Base-by-base conservation (phyloP, 169 alveolate genomes). In the Toxoplasma gondii region DNA sequence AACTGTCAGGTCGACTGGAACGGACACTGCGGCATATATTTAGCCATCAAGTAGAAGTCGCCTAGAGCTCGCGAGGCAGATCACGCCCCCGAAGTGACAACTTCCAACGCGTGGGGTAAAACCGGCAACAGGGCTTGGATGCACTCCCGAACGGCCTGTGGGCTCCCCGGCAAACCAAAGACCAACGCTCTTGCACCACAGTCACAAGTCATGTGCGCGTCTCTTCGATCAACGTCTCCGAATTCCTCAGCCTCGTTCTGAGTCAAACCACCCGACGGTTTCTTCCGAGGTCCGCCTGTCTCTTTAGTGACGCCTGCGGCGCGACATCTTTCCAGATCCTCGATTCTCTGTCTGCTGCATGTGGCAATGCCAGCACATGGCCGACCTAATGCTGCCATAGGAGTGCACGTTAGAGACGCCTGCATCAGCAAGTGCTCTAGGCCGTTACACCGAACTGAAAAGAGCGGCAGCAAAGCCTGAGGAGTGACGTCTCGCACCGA, bases 391-490 rank as follows among this genome's bases (percentile, higher is more conserved):
- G 90, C 90, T 10, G 90, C 90, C 41, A 82, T 41, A 1, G 90
- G 90, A 10, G 90, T 82, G 90, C 64, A 82, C 67, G 38, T 17
- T 34, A 82, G 90, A 17, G 90, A 82, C 38, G 1, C 44, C 34
- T 82, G 69, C 53, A 82, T 41, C 2, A 82, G 53, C 41, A 82
- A 44, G 41, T 82, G 90, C 90, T 82, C 90, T 4, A 82, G 29
- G n/a, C 90, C 90, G 34, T 22, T 82, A 41, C 90, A 82, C 19
- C 90, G 90, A 7, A 82, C 90, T 24, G 90, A 41, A 31, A 82
- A 44, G 90, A 82, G 64, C 38, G 90, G 90, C n/a, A 82, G 64
- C 44, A 82, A 49, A 38, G 90, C 2, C 90, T 82, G 90, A 4
- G 90, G 90, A 10, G 90, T 82, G 69, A 82, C 90, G 64, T 82